Evolutionary conservation across 495 filamentous ascomycete species (phyloP).

Genomic region (Antarctomyces pellizariae): DNA sequence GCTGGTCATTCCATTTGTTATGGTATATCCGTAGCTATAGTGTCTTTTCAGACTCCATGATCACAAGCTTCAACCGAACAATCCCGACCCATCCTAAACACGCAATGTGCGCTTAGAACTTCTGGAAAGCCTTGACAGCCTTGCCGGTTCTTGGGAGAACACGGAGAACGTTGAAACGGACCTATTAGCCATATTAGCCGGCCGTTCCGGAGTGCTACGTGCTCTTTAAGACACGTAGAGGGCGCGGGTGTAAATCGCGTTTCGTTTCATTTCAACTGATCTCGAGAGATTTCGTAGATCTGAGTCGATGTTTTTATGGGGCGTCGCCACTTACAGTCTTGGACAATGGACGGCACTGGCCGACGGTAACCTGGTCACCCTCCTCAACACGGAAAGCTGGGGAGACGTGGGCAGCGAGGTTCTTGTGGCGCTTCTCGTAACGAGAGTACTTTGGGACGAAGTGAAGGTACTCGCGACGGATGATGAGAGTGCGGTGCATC

Average conservation of each 20-base stretch:
- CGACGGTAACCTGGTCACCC: slow-evolving; percentile 96
- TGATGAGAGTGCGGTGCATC: slow-evolving; percentile 98
- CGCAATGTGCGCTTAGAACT: slow-evolving; percentile 90
- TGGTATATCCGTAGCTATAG: too few relatives aligned
- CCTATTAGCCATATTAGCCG: slow-evolving; percentile 24
- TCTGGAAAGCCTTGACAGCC: slow-evolving; percentile 87
- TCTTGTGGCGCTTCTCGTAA: slow-evolving; percentile 99
- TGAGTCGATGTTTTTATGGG: not conserved
- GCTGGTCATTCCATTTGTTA: too few relatives aligned
- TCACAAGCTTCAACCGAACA: too few relatives aligned
- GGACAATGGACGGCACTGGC: slow-evolving; percentile 92
- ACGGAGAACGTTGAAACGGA: slow-evolving; percentile 97
- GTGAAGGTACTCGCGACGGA: slow-evolving; percentile 99
- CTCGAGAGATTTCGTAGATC: not conserved
- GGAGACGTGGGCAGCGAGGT: slow-evolving; percentile 93
- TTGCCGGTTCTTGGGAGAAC: slow-evolving; percentile 92
- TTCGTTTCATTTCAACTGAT: not conserved
- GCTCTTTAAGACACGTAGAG: not conserved
- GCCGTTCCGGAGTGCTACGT: slow-evolving; percentile 7
- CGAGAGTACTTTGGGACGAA: slow-evolving; percentile 96
- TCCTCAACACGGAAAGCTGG: slow-evolving; percentile 99
- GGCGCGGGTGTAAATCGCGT: not conserved
- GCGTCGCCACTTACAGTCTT: slow-evolving; percentile 62
- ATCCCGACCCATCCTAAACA: too few relatives aligned
- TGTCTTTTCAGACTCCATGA: too few relatives aligned